Base-by-base conservation (phyloP, 768 basidiomycete genomes). In the Glaciozyma antarctica region DNA sequence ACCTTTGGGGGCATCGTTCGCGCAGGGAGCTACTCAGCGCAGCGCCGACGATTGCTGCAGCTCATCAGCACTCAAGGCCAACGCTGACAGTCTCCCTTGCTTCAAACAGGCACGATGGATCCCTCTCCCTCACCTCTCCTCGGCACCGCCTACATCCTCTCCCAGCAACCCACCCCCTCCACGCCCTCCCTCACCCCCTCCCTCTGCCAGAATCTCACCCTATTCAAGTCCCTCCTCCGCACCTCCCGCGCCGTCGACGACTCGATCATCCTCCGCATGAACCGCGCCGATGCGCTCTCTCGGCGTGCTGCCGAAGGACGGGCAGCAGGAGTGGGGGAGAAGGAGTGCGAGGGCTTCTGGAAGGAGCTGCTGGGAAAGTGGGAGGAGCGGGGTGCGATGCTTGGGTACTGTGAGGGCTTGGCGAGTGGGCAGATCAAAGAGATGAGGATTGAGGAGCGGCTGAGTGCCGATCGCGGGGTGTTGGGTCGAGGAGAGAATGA, bases 101-200 rank as follows among this genome's bases (percentile, higher is more conserved):
- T 2, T 15, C 38, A 41, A 41, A 41, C 38, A 41, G 38, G 38
- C 38, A 13, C 38, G 38, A 41, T 41, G 38, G 38, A 41, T 12
- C 38, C 38, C 38, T 10, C 34, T 13, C 57, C 57, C 24, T 24
- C 57, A 16, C 57, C 43, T 13, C 57, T 58, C 9, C 43, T 58
- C 41, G 57, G 57, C 41, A 58, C 57, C 16, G 13, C 57, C 19
- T 58, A 58, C 43, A 43, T 57, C 56, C 57, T 58, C 41, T 45
- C 57, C 15, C 43, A 44, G 28, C 26, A 24, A 24, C 28, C 55
- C 55, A n/a, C 55, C 10, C 2, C 26, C 22, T 3, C 51, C 22
- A 24, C 55, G 8, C 43, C 41, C 1, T 30, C 55, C n/a, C 24
- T 58, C 43, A 58, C 57, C 5, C 57, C 57, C 24, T 16, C 57